Evolutionary conservation across 2,329 filamentous ascomycete species (phyloP).

Genomic region (Huntiella omanensis): DNA sequence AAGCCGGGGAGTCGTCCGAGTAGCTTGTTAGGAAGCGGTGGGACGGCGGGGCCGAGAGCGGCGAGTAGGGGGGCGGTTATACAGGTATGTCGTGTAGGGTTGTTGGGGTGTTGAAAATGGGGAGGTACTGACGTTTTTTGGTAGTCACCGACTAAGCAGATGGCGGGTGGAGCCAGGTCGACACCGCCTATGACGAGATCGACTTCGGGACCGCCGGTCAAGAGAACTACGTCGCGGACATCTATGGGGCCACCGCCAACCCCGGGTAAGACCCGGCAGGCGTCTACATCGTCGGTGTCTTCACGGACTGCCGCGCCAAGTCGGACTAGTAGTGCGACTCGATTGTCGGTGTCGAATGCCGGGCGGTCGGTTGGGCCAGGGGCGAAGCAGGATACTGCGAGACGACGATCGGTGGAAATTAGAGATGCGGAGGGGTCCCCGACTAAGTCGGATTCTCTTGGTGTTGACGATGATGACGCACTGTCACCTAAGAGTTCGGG

Average conservation of each 20-base stretch:
- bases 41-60: slow-evolving; percentile 14
- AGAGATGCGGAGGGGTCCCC: slow-evolving; percentile 1
- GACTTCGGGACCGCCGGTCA: slow-evolving; percentile 3
- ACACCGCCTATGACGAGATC: slow-evolving; percentile 37
- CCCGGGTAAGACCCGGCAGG: slow-evolving; percentile 26
- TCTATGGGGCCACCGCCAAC: slow-evolving; percentile 50
- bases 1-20: slow-evolving; percentile 27
- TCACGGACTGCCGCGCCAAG: slow-evolving; percentile 18
- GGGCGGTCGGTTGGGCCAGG: not conserved
- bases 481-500: slow-evolving; percentile 15
- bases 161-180: slow-evolving; percentile 31
- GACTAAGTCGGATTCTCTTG: slow-evolving; percentile 21
- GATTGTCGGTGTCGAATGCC: slow-evolving; percentile 6
- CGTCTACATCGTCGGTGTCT: slow-evolving; percentile 24
- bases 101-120: not conserved
- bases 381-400: slow-evolving; percentile 10
- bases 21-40: slow-evolving; percentile 23
- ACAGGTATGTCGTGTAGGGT: slow-evolving; percentile 3
- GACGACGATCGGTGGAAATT: slow-evolving; percentile 26
- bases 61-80: slow-evolving; percentile 14
- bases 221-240: slow-evolving; percentile 29
- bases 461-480: slow-evolving; percentile 31
- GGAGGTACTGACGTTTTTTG: not conserved
- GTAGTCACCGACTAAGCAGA: slow-evolving; percentile 63
- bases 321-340: slow-evolving; percentile 21